A percentile compares a stretch with the other conserved stretches of the same genome.
phyloP scores from a whole-genome alignment of 176 grass and related monocot genomes.

The Puccinellia tenuiflora region DNA sequence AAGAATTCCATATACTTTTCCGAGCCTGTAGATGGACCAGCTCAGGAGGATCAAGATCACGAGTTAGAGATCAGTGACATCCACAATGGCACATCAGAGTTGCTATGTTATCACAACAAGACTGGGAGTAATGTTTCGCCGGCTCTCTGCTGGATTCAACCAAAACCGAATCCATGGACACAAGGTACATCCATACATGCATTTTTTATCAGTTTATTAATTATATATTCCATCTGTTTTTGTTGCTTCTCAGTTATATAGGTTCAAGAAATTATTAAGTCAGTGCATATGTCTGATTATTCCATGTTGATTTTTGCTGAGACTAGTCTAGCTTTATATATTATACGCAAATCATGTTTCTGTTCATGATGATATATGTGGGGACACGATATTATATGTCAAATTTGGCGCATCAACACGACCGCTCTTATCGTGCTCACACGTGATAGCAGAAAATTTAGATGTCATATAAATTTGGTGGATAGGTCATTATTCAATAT shows the following conservation, averaged over 20 bases:
- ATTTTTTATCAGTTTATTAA: background rate
- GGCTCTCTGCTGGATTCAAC: background rate
- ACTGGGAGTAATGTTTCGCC: no score
- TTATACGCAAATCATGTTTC: no score
- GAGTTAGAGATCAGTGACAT: background rate
- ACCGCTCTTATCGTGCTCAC: no score
- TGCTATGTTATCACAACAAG: no score
- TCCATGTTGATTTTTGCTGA: background rate
- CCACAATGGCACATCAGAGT: no score
- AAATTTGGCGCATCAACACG: no score
- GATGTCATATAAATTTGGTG: background rate
- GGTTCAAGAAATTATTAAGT: background rate
- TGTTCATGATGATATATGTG: background rate
- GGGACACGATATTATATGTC: background rate
- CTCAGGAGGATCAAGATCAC: background rate
- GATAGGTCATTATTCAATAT: background rate
- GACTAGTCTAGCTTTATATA: no score
- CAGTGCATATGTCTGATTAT: background rate
- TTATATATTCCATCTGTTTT: background rate
- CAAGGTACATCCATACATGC: background rate
- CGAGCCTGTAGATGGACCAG: background rate
- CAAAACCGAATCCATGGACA: background rate
- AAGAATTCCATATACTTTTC: background rate
- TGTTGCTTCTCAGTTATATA: no score
- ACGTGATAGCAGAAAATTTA: no score